phyloP scores from a whole-genome alignment of 768 basidiomycete species.

The Collybia mongolica region DNA sequence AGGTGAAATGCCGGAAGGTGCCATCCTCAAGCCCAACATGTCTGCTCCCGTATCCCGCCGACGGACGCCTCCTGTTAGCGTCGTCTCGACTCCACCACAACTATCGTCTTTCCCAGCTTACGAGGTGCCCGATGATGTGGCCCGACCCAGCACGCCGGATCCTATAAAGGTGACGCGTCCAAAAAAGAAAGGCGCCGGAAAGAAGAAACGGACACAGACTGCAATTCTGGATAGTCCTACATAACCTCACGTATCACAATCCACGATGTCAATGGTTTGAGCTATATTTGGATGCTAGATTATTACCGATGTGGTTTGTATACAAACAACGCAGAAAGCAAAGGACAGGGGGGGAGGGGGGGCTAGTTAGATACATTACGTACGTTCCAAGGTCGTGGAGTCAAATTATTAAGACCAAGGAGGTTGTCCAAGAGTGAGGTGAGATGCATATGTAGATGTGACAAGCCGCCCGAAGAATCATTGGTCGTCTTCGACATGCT shows the following conservation, averaged over 20 bases:
- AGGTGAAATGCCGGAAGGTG: slow-evolving; percentile 85
- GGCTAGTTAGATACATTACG: slow-evolving; percentile 13
- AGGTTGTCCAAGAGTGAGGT: slow-evolving; percentile 7
- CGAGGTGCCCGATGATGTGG: slow-evolving; percentile 43
- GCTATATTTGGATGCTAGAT: slow-evolving; percentile 13
- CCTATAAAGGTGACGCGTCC: slow-evolving; percentile 74
- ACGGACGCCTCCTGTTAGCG: slow-evolving; percentile 16
- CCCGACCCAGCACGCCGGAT: slow-evolving; percentile 54
- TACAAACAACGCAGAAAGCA: slow-evolving; percentile 21
- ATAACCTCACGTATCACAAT: not conserved
- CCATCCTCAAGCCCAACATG: slow-evolving; percentile 19
- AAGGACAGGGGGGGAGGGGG: slow-evolving; percentile 7
- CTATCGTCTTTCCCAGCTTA: slow-evolving; percentile 50
- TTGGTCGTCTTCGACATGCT: slow-evolving; percentile 81
- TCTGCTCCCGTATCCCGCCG: slow-evolving; percentile 25
- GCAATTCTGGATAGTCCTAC: not conserved
- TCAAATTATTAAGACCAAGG: slow-evolving; percentile 2
- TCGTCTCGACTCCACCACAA: slow-evolving; percentile 32
- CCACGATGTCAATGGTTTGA: not conserved
- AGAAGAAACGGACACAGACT: slow-evolving; percentile 64
- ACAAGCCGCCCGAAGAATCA: slow-evolving; percentile 23
- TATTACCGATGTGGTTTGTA: slow-evolving; percentile 18
- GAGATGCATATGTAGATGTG: slow-evolving; percentile 5
- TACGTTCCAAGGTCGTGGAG: not conserved
- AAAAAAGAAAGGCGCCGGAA: slow-evolving; percentile 64